These are phyloP conservation scores for Kwoniella sp. DNA, from an alignment of 768 basidiomycete genomes.

Conservation along the genomic window DNA sequence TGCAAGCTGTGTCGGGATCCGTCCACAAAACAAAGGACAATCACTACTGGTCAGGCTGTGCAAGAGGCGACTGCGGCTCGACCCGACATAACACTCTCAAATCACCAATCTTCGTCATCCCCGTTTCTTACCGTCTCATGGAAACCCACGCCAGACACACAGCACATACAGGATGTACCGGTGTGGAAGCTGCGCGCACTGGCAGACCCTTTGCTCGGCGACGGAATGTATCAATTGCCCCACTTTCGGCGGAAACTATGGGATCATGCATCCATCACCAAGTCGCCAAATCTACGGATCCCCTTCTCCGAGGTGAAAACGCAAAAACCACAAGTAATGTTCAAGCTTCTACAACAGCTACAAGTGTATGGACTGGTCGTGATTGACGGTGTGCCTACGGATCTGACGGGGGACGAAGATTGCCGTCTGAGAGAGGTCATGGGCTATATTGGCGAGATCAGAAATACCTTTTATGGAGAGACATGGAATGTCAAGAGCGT, in stretches of 20 bases:
- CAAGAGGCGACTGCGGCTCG: neutral
- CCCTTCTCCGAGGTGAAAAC: constrained; percentile 19
- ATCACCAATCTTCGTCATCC: neutral
- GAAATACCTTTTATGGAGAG: constrained; percentile 85
- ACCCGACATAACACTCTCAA: neutral
- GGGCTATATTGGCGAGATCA: constrained; percentile 70
- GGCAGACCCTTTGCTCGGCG: neutral
- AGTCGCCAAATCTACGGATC: constrained; percentile 63
- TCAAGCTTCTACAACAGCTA: constrained; percentile 69
- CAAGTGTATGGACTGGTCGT: constrained; percentile 73
- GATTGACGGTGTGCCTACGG: constrained; percentile 69
- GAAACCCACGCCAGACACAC: neutral
- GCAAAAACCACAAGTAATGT: constrained; percentile 46
- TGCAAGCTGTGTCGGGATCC: constrained; percentile 75
- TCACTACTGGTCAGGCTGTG: constrained; percentile 18
- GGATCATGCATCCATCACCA: constrained; percentile 60
- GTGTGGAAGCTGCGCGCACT: constrained; percentile 1
- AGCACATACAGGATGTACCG: neutral
- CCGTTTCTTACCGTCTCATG: neutral
- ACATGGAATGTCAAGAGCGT: constrained; percentile 84
- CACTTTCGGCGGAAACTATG: constrained; percentile 58
- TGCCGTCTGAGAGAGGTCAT: constrained; percentile 74
- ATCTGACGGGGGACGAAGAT: constrained; percentile 62
- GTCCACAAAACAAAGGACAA: constrained; percentile 64
- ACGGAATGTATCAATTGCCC: neutral